Base-by-base conservation (phyloP, 2,329 filamentous ascomycete species). In the Epicoccum sorghinum region DNA sequence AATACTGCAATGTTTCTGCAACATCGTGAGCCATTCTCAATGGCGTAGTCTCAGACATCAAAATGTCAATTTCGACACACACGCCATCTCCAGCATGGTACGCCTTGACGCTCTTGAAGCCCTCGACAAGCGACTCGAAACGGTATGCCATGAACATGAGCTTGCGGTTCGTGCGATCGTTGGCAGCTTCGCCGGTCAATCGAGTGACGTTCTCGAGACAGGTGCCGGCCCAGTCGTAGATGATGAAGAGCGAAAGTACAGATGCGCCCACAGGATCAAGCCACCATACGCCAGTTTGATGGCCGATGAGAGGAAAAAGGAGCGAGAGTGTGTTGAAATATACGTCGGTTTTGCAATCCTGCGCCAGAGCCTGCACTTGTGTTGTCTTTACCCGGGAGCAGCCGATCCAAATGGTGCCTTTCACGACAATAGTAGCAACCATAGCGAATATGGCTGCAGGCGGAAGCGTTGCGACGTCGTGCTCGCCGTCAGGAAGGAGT, bases 201-300 rank as follows among this genome's bases (percentile, higher is more conserved):
- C 84, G 79, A 1, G 80, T 80, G 41, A 87, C 80, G 60, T 87
- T 86, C 49, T 83, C 79, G 42, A 86, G 78, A 56, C 80, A 84
- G 0, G 86, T 89, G 40, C 80, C 78, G 1, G 82, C 82, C 87
- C 86, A 89, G 72, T 89, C 87, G 71, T 83, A 85, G 61, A 89
- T 88, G 69, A 89, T 87, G 75, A 82, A 88, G 4, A 88, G 71
- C 0, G 86, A 88, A 0, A 89, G 77, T 0, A 88, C 64, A 0
- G 82, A 81, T 3, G 86, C 87, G 49, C 86, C 87, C 0, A 82
- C 76, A 6, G 82, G 82, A 66, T 89, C 87, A 12, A 89, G 78
- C 86, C 86, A 89, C 86, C 87, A 89, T 12, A 87, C 65, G 23
- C 83, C 68, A 4, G 82, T 77, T 43, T 82, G 77, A 61, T 82